These are phyloP conservation scores for Obelidium mucronatum DNA, from an alignment of 192 early-diverging fungal genomes.

Conservation along the genomic window DNA sequence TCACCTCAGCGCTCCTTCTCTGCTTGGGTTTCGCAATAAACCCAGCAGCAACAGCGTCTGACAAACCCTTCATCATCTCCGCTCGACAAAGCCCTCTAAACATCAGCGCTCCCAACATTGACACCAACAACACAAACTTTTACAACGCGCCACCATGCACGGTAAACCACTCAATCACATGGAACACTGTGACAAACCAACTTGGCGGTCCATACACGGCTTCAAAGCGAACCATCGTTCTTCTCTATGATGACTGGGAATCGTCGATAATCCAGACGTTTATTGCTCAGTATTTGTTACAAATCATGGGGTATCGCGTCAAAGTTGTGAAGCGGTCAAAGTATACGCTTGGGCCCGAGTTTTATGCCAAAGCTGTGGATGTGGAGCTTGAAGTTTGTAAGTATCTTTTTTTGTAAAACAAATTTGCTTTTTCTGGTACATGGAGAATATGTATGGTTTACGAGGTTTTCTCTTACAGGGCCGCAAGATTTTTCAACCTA, in stretches of 20 bases:
- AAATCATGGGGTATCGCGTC: conserved; percentile 14
- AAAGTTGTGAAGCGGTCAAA: not conserved
- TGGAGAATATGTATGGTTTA: too few relatives aligned
- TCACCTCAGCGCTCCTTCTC: too few relatives aligned
- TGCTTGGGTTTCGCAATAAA: too few relatives aligned
- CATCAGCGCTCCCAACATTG: not conserved
- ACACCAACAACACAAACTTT: not conserved
- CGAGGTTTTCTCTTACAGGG: too few relatives aligned
- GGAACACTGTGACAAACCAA: conserved; percentile 7
- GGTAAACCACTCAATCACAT: conserved; percentile 4
- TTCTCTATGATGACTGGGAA: conserved; percentile 7
- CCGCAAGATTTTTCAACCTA: conserved; percentile 10
- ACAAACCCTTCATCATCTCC: too few relatives aligned
- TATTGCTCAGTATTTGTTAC: conserved; percentile 15
- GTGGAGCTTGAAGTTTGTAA: conserved; percentile 12
- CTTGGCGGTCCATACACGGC: not conserved
- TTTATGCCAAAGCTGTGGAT: conserved; percentile 9
- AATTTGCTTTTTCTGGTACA: too few relatives aligned
- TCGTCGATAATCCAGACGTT: not conserved
- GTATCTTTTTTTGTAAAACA: too few relatives aligned
- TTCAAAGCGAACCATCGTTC: not conserved
- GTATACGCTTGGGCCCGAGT: not conserved
- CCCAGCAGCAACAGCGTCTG: too few relatives aligned
- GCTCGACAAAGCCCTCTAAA: too few relatives aligned
- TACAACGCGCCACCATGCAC: not conserved